Base-by-base conservation (phyloP, 495 filamentous ascomycete genomes). In the Hypoxylon fuscum region DNA sequence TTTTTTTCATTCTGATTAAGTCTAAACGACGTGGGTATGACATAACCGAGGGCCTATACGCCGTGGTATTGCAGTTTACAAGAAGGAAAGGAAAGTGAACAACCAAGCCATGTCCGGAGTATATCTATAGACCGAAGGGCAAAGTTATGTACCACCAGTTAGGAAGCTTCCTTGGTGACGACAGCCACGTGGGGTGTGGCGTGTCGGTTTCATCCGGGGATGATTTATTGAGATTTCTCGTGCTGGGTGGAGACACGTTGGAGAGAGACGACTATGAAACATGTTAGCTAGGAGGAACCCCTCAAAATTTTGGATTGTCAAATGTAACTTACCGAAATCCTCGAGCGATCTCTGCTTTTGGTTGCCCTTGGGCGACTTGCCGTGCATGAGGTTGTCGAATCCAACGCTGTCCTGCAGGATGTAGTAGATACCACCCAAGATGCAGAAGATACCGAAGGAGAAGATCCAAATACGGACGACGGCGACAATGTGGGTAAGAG, bases 331-430 rank as follows among this genome's bases (percentile, higher is more conserved):
- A 92, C 89, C 82, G 62, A 96, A 94, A 74, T 96, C 92, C 78
- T 96, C 92, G 57, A 91, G 76, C 1, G 84, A 87, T 52, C 89
- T 80, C 78, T 93, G 87, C 77, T 88, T 90, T 62, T 83, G 79
- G 72, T 84, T 87, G 74, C 87, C 87, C 78, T 90, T 89, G 45
- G 85, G 86, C 54, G 85, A 85, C 81, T 91, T 92, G 71, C 92
- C 90, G 76, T 96, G 91, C 90, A 96, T 93, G 58, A 96, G 81
- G 80, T 94, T 92, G 77, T 96, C 90, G 75, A 96, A 96, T 41
- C 85, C 85, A 29, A 79, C 72, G 68, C 87, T 91, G 73, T 85
- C 86, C 67, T 91, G 87, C 63, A 96, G 82, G 66, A 92, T 80
- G 73, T 91, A 88, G 79, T 92, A 93, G 62, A 84, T 72, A 74